Evolutionary conservation across 805 yeast species (phyloP).

Genomic region (Metschnikowia gruessii): DNA sequence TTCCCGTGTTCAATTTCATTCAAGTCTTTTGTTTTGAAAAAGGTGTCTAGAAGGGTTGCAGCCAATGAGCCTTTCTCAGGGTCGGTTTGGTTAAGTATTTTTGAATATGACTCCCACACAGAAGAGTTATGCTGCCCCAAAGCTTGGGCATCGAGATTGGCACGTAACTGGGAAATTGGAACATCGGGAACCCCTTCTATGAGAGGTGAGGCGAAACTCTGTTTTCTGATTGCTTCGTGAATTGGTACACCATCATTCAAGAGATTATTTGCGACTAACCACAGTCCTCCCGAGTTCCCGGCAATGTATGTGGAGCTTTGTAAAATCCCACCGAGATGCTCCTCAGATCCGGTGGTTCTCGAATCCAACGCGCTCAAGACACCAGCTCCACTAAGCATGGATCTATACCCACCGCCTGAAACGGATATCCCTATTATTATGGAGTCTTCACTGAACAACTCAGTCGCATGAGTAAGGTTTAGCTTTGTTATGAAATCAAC

Average conservation of each 20-base stretch:
- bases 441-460: constrained; percentile 6
- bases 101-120: constrained; percentile 29
- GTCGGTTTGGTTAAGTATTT: constrained; percentile 4
- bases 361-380: constrained; percentile 49
- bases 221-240: constrained; percentile 15
- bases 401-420: constrained; percentile 56
- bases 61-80: constrained; percentile 9
- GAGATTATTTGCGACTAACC: constrained; percentile 54
- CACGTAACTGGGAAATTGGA: constrained; percentile 26
- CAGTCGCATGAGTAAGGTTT: not conserved
- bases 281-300: constrained; percentile 72
- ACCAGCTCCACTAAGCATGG: constrained; percentile 61
- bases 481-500: constrained; percentile 25
- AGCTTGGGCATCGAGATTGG: constrained; percentile 13
- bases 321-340: constrained; percentile 47
- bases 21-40: constrained; percentile 7
- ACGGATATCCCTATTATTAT: constrained; percentile 39
- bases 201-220: constrained; percentile 42
- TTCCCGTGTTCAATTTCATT: not conserved
- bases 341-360: constrained; percentile 36
- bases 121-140: constrained; percentile 68
- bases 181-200: constrained; percentile 58
- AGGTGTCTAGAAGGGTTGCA: constrained; percentile 7
- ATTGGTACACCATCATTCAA: constrained; percentile 32
- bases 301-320: constrained; percentile 56